Evolutionary conservation across 306 rosid species (phyloP).

Genomic region (Corylus avellana): DNA sequence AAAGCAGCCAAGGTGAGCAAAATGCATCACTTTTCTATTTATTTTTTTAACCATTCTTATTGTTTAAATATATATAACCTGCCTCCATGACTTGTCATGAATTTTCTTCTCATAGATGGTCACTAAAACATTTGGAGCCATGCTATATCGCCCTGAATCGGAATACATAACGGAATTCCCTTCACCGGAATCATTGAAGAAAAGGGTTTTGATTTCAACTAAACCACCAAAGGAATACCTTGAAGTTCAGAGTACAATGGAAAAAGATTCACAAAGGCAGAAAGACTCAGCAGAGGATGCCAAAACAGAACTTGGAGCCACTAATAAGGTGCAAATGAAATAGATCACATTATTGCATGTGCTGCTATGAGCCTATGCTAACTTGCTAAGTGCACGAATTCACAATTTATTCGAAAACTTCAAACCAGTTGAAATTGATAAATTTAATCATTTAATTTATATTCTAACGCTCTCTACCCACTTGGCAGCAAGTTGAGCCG

Average conservation of each 20-base stretch:
- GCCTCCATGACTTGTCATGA: conserved; percentile 3
- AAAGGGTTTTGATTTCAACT: conserved; percentile 74
- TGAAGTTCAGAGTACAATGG: conserved; percentile 21
- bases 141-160: conserved; percentile 42
- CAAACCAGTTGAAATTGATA: too few relatives aligned
- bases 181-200: conserved; percentile 62
- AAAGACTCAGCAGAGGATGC: conserved; percentile 6
- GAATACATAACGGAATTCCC: conserved; percentile 41
- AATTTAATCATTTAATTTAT: too few relatives aligned
- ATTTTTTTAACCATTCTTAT: background rate
- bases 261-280: conserved; percentile 8
- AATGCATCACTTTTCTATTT: background rate
- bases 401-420: too few relatives aligned
- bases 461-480: background rate
- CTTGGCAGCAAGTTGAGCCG: conserved; percentile 7
- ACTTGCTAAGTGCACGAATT: background rate
- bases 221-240: conserved; percentile 80
- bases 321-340: conserved; percentile 40
- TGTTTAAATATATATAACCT: background rate
- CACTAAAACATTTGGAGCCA: conserved; percentile 42
- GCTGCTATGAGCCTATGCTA: background rate
- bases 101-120: conserved; percentile 59
- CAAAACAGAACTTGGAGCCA: conserved; percentile 16
- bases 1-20: conserved; percentile 71
- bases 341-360: background rate